These are phyloP conservation scores for Annulohypoxylon bovei DNA, from an alignment of 495 filamentous ascomycete genomes.

Conservation along the genomic window DNA sequence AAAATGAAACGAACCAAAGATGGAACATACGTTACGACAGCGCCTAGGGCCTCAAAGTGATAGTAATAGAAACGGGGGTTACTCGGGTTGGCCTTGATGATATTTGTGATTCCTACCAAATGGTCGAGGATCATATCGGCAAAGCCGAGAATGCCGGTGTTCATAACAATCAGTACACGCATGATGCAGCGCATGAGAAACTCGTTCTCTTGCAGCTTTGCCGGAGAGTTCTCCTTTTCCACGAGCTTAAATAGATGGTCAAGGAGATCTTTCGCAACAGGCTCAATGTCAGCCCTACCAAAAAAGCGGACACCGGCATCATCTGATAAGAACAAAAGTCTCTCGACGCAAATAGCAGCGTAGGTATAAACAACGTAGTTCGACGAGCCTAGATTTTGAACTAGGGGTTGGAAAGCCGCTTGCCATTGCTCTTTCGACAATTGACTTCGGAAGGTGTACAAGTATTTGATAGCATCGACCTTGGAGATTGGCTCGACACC, in stretches of 20 bases:
- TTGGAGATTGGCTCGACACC: conserved; percentile 85
- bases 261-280: conserved; percentile 84
- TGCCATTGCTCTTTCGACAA: conserved; percentile 86
- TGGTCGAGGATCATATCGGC: conserved; percentile 78
- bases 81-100: conserved; percentile 92
- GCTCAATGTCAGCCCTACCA: conserved; percentile 73
- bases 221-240: conserved; percentile 77
- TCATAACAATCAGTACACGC: conserved; percentile 92
- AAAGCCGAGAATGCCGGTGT: conserved; percentile 75
- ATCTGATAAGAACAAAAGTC: conserved; percentile 82
- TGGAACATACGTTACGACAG: conserved; percentile 76
- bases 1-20: not conserved
- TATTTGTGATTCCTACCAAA: conserved; percentile 83
- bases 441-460: conserved; percentile 94
- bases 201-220: conserved; percentile 98
- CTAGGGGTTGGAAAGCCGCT: conserved; percentile 85
- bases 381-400: conserved; percentile 83
- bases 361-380: conserved; percentile 98
- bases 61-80: conserved; percentile 99
- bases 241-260: conserved; percentile 94
- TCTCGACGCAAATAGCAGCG: conserved; percentile 91
- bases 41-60: conserved; percentile 95
- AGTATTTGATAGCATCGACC: conserved; percentile 96
- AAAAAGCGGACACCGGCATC: conserved; percentile 78
- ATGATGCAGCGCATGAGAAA: conserved; percentile 98